Base-by-base conservation (phyloP, 1,139 yeast species). In the Saccharomycopsis hybrid region DNA sequence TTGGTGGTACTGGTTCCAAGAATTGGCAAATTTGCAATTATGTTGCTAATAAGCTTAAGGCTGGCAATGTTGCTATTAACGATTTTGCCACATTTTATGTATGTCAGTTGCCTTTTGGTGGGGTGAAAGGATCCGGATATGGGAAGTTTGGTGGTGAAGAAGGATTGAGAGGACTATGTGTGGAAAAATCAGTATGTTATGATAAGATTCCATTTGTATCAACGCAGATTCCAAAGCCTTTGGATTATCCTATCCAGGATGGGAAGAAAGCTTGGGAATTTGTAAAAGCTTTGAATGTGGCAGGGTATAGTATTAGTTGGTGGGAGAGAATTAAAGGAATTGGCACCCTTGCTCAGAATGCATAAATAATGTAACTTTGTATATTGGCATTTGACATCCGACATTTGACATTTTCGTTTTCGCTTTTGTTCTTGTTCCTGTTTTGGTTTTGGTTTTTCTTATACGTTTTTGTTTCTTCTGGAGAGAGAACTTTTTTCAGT, bases 111-210 rank as follows among this genome's bases (percentile, higher is more conserved):
- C 98, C 98, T 39, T 92, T 92, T 69, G 98, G 98, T 50, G 98
- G 98, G 31, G 78, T 78, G 33, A 84, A 84, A 59, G 92, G 90
- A 47, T 85, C 96, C 5, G 98, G 98, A 0, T 92, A 88, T 62
- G 97, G 97, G 50, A 90, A 89, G 64, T 92, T 92, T 69, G 96
- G 96, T 31, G 97, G 98, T 39, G 95, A 85, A 63, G 98, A 92
- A 71, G 98, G 97, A 1, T 71, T 92, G 38, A 77, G 88, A 42
- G 97, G 96, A 0, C 71, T 92, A 43, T 90, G 97, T 64, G 74
- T 80, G 52, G 85, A 88, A 50, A 92, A 92, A 63, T 81, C 94
- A 43, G 77, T 92, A 3, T 89, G 96, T 52, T 84, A 78, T 72
- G 97, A 92, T 66, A 81, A 78, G 57, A 77, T 85, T 39, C 79